Conservation (phyloP, 1,284 basidiomycete genomes). For the Mycena sp. region DNA sequence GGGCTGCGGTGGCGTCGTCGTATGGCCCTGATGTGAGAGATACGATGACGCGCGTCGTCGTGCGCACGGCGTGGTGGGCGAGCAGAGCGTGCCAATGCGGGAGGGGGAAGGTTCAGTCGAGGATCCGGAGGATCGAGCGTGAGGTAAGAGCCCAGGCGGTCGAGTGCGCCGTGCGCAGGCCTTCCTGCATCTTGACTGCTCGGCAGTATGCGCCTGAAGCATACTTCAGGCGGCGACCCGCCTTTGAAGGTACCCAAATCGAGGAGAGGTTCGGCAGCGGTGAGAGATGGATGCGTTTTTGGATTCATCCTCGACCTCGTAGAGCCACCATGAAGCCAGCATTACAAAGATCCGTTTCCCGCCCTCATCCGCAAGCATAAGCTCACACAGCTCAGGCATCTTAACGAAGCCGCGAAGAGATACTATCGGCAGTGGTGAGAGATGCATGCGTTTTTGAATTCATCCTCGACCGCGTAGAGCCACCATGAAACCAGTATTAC, state of each 20-base stretch:
- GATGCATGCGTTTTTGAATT: conserved; percentile 16
- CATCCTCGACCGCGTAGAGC: conserved; percentile 25
- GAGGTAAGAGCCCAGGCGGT: conserved; percentile 24
- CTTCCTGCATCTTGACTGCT: conserved; percentile 14
- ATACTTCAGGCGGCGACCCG: conserved; percentile 12
- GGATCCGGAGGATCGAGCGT: neutral
- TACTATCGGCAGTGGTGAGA: neutral
- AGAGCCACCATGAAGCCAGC: too few species aligned
- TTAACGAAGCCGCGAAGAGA: conserved; percentile 28
- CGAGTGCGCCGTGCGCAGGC: conserved; percentile 20
- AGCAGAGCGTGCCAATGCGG: conserved; percentile 14
- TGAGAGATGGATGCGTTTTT: conserved; percentile 8
- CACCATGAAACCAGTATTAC: conserved; percentile 27
- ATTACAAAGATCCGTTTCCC: conserved; percentile 18
- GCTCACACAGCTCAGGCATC: conserved; percentile 20
- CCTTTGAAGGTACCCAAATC: conserved; percentile 23
- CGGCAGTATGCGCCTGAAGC: conserved; percentile 23
- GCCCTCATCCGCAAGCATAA: conserved; percentile 8
- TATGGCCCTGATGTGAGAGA: conserved; percentile 20
- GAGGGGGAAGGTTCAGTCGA: conserved; percentile 3
- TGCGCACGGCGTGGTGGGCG: conserved; percentile 20
- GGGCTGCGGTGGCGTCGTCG: conserved; percentile 15
- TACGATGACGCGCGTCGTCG: conserved; percentile 23
- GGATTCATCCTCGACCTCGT: too few species aligned
- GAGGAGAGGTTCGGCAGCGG: conserved; percentile 27